Evolutionary conservation across 306 rosid genomes (phyloP), one percentile per base, ranked within the genome.

Genomic region (Lathyrus aphaca): DNA sequence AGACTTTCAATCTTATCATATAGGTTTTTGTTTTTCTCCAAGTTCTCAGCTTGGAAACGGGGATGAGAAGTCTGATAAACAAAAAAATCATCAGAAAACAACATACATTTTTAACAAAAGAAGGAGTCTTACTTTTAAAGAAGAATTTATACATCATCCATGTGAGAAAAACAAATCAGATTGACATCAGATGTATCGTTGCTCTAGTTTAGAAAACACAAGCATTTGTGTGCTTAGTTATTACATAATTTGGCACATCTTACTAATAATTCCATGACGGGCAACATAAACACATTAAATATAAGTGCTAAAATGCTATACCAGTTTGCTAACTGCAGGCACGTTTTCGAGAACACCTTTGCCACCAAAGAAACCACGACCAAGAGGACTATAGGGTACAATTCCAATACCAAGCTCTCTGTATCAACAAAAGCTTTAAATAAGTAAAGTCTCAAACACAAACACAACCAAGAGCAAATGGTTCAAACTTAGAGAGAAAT

Each of bases 381-480:
- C 96, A 39, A 91, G 91, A 66, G 97, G 96, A 68, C 96, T 83
- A 48, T 85, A 88, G 1, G 97, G 87, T 42, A 88, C 97, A 62
- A 88, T 82, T 40, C 96, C 97, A 59, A 91, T 86, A n/a, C 76
- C 79, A 62, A 57, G 64, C 29, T 92, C 91, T 83, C 96, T 87
- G 77, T 19, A 81, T 30, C 25, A 40, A 27, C 10, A 38, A 62
- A 50, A 10, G 14, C 19, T 5, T 68, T 29, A 66, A 19, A 11
- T 16, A 39, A 15, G 50, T 62, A 9, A 53, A 37, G 37, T 62
- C 56, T 45, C 13, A 19, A 23, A 23, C 27, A 23, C 2, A 23
- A 44, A 16, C 32, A 40, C 14, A 44, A 17, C n/a, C 16, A 32
- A 23, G 8, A 32, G 38, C 38, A 32, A 32, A 2, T 32, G 2